Evolutionary conservation across 257 asterid species (phyloP).

Genomic region (Vinca minor): DNA sequence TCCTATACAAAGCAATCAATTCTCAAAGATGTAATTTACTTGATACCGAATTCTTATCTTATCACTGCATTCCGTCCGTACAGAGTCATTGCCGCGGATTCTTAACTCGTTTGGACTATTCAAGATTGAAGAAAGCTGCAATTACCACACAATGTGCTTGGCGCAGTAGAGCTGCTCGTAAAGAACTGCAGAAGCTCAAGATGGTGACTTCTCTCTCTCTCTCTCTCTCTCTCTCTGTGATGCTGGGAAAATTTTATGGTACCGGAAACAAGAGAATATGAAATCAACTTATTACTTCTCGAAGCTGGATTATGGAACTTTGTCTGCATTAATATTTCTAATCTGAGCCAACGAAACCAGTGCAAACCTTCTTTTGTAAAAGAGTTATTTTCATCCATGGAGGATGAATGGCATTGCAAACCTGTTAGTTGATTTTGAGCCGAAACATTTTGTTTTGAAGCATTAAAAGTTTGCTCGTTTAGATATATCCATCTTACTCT

Average conservation of each 20-base stretch:
- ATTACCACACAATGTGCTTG: constrained; percentile 87
- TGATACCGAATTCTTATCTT: constrained; percentile 13
- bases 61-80: constrained; percentile 22
- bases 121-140: constrained; percentile 66
- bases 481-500: not conserved
- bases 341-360: not conserved
- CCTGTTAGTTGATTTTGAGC: not conserved
- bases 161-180: constrained; percentile 83
- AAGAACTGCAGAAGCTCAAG: constrained; percentile 72
- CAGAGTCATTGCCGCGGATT: constrained; percentile 85
- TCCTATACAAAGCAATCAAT: not conserved
- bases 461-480: not conserved
- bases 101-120: constrained; percentile 55
- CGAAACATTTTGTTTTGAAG: not conserved
- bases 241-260: too few species aligned
- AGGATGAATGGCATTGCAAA: too few species aligned
- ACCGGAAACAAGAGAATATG: too few species aligned
- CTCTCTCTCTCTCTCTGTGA: constrained; percentile 7
- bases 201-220: constrained; percentile 48
- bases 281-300: not conserved
- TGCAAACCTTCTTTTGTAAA: too few species aligned
- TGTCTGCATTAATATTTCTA: not conserved
- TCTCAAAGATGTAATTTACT: not conserved
- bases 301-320: not conserved
- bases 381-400: too few species aligned